Evolutionary conservation across 148 eudicot species (phyloP), one percentile per base, ranked within the genome.

Genomic region (Chenopodium quinoa): DNA sequence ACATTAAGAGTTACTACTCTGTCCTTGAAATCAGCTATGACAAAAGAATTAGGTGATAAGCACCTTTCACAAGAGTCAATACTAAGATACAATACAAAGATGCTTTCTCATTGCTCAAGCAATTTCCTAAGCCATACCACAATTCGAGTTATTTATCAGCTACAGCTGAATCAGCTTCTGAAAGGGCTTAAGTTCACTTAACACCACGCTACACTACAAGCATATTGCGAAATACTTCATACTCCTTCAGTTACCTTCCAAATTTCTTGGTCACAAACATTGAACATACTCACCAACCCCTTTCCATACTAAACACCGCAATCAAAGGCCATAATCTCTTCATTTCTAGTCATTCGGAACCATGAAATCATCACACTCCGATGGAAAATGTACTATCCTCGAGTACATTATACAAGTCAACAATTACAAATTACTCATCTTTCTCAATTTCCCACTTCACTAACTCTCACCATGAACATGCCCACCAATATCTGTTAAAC

Each of bases 141-240:
- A 78, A 4, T 62, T 22, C 40, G 25, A 37, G 32, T 67, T 58
- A 56, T n/a, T 27, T 16, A 79, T 29, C 75, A 75, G 78, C 71
- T 46, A 13, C 22, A 34, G 34, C 56, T 23, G 14, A 83, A 73
- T 8, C 23, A 73, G 25, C 56, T 29, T 71, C 19, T 1, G 9
- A 23, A 31, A 64, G 34, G 48, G 67, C 56, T 78, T 34, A 46
- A 73, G 47, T 58, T 47, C 54, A 56, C 62, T 56, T 14, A 5
- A 56, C 62, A 17, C 22, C 22, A 19, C 62, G 0, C 22, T 22
- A 17, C 7, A 56, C 19, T 23, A 82, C 2, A 19, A 67, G 1
- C 13, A 27, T 2, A 25, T 12, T 67, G 71, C 3, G 3, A 5
- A 27, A 25, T 2, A 9, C 0, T 25, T 27, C 0, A 27, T 27